Conservation (phyloP, 2,329 filamentous ascomycete species). For the Alternaria solani region DNA sequence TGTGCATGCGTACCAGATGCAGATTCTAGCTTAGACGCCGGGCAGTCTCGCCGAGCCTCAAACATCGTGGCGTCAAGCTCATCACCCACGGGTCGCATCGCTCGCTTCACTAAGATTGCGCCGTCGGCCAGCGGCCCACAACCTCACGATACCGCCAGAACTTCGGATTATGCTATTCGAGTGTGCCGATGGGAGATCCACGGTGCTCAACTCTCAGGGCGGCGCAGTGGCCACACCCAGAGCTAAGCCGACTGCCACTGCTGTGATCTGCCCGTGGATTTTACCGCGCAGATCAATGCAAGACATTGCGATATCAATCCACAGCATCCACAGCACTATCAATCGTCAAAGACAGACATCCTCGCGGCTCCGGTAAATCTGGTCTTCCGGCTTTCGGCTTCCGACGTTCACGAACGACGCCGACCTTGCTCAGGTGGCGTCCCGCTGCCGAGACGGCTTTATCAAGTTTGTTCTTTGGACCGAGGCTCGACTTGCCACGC, state of each 20-base stretch:
- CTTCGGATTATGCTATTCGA: constrained; percentile 5
- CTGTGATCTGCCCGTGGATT: not conserved
- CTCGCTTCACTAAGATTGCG: constrained; percentile 8
- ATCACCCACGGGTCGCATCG: not conserved
- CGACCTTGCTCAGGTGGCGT: not conserved
- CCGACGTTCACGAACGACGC: not conserved
- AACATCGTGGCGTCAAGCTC: not conserved
- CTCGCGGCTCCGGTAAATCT: not conserved
- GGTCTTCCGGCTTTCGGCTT: constrained; percentile 8
- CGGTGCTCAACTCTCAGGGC: not conserved
- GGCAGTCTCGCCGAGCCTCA: not conserved
- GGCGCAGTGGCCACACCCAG: not conserved
- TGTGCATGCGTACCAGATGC: not conserved
- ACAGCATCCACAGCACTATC: not conserved
- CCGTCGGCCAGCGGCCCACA: constrained; percentile 12
- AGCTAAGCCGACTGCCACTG: not conserved
- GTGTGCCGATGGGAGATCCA: constrained; percentile 1
- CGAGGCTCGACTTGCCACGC: constrained; percentile 12
- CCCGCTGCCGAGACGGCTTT: not conserved
- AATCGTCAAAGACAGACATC: not conserved
- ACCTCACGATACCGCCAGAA: constrained; percentile 16
- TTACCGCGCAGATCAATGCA: constrained; percentile 3
- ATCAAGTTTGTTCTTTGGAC: constrained; percentile 6
- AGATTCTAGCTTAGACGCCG: not conserved
- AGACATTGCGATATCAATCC: not conserved